Conservation (phyloP, 192 early-diverging fungal genomes). For the Funneliformis mosseae region DNA sequence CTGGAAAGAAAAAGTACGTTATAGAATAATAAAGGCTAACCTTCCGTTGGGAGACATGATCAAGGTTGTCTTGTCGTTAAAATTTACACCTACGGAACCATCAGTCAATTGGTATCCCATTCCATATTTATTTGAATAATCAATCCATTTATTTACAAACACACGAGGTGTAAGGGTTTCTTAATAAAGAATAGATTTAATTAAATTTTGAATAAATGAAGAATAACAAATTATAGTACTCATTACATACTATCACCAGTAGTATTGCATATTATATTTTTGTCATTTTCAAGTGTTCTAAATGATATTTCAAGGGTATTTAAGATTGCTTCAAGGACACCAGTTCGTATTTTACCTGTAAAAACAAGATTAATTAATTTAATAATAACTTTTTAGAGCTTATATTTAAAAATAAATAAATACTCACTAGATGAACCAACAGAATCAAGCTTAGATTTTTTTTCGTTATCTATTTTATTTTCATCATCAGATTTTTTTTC, state of each 20-base stretch:
- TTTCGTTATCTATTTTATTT: too few relatives aligned
- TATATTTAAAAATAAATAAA: too few relatives aligned
- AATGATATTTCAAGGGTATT: constrained; percentile 1
- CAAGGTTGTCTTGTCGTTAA: constrained; percentile 87
- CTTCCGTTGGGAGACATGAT: constrained; percentile 57
- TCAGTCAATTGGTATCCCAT: constrained; percentile 87
- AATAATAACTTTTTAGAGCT: neutral
- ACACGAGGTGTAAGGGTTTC: constrained; percentile 42
- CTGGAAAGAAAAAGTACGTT: neutral
- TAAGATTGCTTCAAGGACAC: neutral
- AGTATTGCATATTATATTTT: neutral
- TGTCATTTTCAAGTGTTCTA: neutral
- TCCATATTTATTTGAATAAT: constrained; percentile 83
- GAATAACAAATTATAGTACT: neutral
- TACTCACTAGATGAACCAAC: neutral
- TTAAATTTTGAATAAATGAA: neutral
- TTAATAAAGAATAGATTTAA: neutral
- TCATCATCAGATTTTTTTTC: neutral
- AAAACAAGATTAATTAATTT: neutral
- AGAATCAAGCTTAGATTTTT: neutral
- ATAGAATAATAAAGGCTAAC: constrained; percentile 42
- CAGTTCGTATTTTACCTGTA: neutral
- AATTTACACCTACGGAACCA: constrained; percentile 80
- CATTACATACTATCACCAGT: neutral
- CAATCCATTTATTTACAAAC: constrained; percentile 90